A percentile compares a stretch with the other conserved stretches of the same genome.
These are phyloP conservation scores for Sarocladiaceae sp. DNA, from an alignment of 2,329 filamentous ascomycete genomes.

Conservation along the genomic window DNA sequence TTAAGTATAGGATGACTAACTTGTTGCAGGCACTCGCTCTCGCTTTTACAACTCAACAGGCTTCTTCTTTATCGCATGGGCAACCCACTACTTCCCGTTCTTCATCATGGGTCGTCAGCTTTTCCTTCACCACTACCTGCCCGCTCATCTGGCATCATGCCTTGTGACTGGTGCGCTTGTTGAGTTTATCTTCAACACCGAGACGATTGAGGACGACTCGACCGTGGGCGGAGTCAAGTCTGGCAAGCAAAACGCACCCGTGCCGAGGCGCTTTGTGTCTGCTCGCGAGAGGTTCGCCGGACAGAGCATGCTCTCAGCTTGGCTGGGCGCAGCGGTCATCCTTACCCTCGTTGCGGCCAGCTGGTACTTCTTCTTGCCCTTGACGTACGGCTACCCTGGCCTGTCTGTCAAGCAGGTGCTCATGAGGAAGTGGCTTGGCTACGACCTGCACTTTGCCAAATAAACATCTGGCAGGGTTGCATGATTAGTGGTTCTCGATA, in stretches of 20 bases:
- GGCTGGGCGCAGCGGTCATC: conserved; percentile 73
- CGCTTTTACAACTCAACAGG: conserved; percentile 97
- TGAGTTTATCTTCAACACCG: conserved; percentile 94
- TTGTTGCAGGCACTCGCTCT: conserved; percentile 69
- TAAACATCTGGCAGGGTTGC: too few species aligned
- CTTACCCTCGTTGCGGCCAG: conserved; percentile 64
- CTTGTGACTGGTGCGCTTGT: conserved; percentile 87
- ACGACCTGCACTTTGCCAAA: conserved; percentile 98
- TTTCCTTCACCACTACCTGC: conserved; percentile 96
- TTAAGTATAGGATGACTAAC: not conserved
- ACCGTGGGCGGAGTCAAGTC: conserved; percentile 29
- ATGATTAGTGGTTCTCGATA: too few species aligned
- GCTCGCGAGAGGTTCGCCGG: conserved; percentile 76
- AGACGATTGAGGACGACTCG: conserved; percentile 61
- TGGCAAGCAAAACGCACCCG: conserved; percentile 39
- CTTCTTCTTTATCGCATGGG: conserved; percentile 98
- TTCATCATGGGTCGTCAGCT: conserved; percentile 97
- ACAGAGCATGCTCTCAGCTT: conserved; percentile 72
- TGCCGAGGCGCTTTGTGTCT: conserved; percentile 60
- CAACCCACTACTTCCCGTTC: conserved; percentile 95
- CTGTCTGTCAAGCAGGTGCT: conserved; percentile 74
- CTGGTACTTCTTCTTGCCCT: conserved; percentile 90
- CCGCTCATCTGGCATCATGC: conserved; percentile 85
- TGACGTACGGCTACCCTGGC: conserved; percentile 94
- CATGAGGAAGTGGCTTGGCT: conserved; percentile 90